phyloP scores from a whole-genome alignment of 2,329 filamentous ascomycete species.

The Ophiostoma perfectum region DNA sequence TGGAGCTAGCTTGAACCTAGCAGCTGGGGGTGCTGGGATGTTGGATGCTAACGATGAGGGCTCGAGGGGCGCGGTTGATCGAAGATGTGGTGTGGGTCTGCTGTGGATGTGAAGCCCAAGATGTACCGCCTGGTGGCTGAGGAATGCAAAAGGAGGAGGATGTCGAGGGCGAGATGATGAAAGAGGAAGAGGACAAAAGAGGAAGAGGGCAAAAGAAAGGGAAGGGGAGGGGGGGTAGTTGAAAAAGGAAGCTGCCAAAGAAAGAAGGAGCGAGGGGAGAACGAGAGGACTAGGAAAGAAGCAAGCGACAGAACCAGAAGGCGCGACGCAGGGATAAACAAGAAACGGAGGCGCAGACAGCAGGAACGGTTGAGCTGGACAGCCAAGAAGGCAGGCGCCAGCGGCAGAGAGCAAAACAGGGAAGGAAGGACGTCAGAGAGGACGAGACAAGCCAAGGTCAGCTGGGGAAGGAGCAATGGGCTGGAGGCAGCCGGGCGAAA shows the following conservation, averaged over 20 bases:
- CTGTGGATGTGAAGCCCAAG: conserved; percentile 1
- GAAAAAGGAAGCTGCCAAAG: neutral
- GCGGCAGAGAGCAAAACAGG: neutral
- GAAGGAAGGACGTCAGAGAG: conserved; percentile 2
- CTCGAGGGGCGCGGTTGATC: conserved; percentile 19
- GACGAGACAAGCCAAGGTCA: neutral
- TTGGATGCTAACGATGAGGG: conserved; percentile 17
- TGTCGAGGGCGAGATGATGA: neutral
- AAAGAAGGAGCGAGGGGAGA: neutral
- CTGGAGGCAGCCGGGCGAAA: neutral
- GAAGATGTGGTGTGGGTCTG: conserved; percentile 23
- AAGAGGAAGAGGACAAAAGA: neutral
- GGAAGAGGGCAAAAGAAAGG: neutral
- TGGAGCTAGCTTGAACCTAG: conserved; percentile 18
- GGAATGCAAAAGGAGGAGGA: neutral
- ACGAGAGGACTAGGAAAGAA: neutral
- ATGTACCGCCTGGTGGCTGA: neutral
- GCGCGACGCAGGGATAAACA: conserved; percentile 10
- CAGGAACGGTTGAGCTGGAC: neutral
- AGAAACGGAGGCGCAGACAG: neutral
- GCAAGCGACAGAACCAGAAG: conserved; percentile 7
- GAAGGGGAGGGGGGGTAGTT: neutral
- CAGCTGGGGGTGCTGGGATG: conserved; percentile 1
- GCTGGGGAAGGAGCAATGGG: conserved; percentile 7
- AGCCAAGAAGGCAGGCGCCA: neutral